A percentile compares a stretch with the other conserved stretches of the same genome.
These are phyloP conservation scores for Exophiala dermatitidis DNA, from an alignment of 2,329 filamentous ascomycete genomes.

Conservation along the genomic window DNA sequence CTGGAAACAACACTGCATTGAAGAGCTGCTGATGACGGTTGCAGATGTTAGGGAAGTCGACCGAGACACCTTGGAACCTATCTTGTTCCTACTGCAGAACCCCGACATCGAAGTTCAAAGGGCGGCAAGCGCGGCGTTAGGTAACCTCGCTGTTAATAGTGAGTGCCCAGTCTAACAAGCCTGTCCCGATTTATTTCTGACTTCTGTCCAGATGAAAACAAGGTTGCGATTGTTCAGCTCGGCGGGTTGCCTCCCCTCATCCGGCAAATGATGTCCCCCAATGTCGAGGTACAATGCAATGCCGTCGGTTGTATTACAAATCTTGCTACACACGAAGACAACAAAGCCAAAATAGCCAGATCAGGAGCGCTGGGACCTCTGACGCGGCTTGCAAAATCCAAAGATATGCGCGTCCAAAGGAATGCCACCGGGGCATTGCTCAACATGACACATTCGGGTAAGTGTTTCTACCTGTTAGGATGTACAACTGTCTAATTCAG, in stretches of 20 bases:
- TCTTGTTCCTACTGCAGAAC: slow-evolving; percentile 89
- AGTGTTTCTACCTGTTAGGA: slow-evolving; percentile 24
- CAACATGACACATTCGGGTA: slow-evolving; percentile 99
- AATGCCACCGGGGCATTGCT: slow-evolving; percentile 93
- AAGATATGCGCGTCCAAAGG: slow-evolving; percentile 96
- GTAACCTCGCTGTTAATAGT: slow-evolving; percentile 97
- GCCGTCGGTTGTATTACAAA: slow-evolving; percentile 99
- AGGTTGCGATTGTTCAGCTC: slow-evolving; percentile 88
- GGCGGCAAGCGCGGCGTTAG: slow-evolving; percentile 89
- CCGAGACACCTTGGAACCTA: slow-evolving; percentile 88
- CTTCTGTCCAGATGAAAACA: slow-evolving; percentile 74
- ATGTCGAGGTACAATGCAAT: slow-evolving; percentile 98
- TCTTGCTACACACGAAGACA: slow-evolving; percentile 94
- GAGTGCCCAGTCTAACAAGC: slow-evolving; percentile 32
- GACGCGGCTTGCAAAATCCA: slow-evolving; percentile 88
- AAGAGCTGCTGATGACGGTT: slow-evolving; percentile 19
- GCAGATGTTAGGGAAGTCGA: slow-evolving; percentile 94
- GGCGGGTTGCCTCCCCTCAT: slow-evolving; percentile 87
- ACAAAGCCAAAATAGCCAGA: slow-evolving; percentile 96
- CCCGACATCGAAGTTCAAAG: slow-evolving; percentile 95
- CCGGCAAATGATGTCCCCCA: slow-evolving; percentile 94
- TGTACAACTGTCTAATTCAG: not conserved
- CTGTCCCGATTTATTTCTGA: slow-evolving; percentile 38
- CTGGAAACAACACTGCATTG: not conserved
- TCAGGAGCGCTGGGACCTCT: slow-evolving; percentile 88